Evolutionary conservation across 148 eudicot species (phyloP), one percentile per base, ranked within the genome.

Genomic region (Amaranthus cruentus): DNA sequence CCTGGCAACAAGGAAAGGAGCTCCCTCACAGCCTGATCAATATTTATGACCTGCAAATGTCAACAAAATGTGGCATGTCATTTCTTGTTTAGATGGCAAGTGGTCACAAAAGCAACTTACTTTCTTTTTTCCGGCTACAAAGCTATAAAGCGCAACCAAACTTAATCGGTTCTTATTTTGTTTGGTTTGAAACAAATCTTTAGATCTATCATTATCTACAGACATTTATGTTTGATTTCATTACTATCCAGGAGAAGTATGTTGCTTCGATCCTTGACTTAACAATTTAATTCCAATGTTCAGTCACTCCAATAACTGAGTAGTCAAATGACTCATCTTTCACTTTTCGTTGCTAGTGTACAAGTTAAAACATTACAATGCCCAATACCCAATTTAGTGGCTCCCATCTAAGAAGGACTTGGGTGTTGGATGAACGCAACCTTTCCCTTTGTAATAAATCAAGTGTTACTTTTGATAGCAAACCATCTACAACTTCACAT

Each of bases 1-100:
- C 96, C 86, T 6, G 97, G 96, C 81, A 95, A 79, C 47, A 92
- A 73, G 0, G 96, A 89, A 71, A 91, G 85, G 7, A 95, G 88
- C 83, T 95, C 97, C 71, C 82, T 85, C 70, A 82, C 79, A 44
- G 87, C 87, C 78, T 73, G 83, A 69, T 73, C 74, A 56, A 86
- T 73, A 77, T 92, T 84, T 55, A 79, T 70, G 48, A 69, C 86
- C 98, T 91, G 87, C 5, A 56, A 65, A 64, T 68, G 18, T 12
- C 8, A 63, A 55, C 56, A 48, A 72, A 72, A 18, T 38, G 14
- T 42, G 21, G 78, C 8, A 68, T 62, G 63, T 55, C 51, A 69
- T 49, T 56, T 54, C 59, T 58, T 28, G 59, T 55, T 53, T 59
- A 46, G 54, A 1, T 43, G 11, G 55, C 5, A 67, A 54, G 44